These are phyloP conservation scores for Liriodendron chinense DNA, from an alignment of 164 flowering plant genomes.

Conservation along the genomic window DNA sequence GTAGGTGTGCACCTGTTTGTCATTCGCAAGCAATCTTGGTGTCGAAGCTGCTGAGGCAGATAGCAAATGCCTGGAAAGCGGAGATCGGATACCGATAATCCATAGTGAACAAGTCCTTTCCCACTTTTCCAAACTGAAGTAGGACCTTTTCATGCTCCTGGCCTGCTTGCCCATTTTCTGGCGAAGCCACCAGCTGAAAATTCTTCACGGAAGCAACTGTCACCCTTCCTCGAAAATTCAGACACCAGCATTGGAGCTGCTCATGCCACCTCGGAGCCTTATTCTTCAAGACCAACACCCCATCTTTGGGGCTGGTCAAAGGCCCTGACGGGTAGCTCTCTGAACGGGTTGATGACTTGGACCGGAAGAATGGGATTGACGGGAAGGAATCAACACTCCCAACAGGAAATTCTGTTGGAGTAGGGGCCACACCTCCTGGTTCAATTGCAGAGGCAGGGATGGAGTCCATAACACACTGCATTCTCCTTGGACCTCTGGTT, in stretches of 20 bases:
- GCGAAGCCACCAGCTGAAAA: constrained; percentile 64
- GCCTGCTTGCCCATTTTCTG: constrained; percentile 40
- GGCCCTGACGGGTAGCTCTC: constrained; percentile 38
- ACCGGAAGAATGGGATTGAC: constrained; percentile 45
- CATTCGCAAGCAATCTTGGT: constrained; percentile 82
- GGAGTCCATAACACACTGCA: constrained; percentile 62
- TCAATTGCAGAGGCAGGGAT: constrained; percentile 59
- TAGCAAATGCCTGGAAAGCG: constrained; percentile 78
- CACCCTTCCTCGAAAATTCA: constrained; percentile 76
- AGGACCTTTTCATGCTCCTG: constrained; percentile 60
- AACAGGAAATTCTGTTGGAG: constrained; percentile 51
- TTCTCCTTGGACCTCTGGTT: constrained; percentile 76
- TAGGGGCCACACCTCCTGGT: constrained; percentile 70
- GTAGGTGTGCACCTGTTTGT: constrained; percentile 29
- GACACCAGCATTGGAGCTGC: constrained; percentile 84
- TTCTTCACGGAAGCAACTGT: constrained; percentile 85
- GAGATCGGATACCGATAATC: constrained; percentile 76
- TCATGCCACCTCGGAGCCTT: constrained; percentile 88
- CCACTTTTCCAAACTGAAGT: constrained; percentile 78
- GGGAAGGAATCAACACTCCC: constrained; percentile 43
- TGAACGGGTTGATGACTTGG: constrained; percentile 44
- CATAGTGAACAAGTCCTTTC: constrained; percentile 79
- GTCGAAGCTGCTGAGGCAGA: constrained; percentile 85
- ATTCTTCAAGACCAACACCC: constrained; percentile 48
- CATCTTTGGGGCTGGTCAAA: constrained; percentile 38